phyloP scores from a whole-genome alignment of 495 filamentous ascomycete genomes.

The Diplogelasinospora grovesii region DNA sequence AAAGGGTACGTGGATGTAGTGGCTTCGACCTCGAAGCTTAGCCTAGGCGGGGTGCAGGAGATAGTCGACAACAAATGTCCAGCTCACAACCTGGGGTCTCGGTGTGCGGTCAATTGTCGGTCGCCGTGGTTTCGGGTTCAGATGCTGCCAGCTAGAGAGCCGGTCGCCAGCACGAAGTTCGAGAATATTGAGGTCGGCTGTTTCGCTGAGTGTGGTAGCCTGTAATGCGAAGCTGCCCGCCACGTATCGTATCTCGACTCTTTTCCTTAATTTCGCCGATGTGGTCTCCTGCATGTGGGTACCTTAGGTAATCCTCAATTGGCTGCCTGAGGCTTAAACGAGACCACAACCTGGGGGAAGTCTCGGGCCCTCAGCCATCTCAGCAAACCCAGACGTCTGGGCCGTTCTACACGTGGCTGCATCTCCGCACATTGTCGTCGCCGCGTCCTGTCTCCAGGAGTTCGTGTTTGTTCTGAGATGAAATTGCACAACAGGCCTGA shows the following conservation, averaged over 20 bases:
- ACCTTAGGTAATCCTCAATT: constrained; percentile 17
- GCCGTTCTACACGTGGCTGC: too few species aligned
- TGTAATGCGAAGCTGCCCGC: constrained; percentile 18
- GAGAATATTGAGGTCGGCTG: constrained; percentile 4
- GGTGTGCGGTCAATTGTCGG: constrained; percentile 3
- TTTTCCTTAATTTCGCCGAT: constrained; percentile 28
- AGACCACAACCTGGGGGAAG: too few species aligned
- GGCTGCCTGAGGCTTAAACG: constrained; percentile 11
- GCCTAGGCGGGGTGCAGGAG: constrained; percentile 20
- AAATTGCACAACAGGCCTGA: too few species aligned
- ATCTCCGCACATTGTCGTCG: too few species aligned
- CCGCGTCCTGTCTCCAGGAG: too few species aligned
- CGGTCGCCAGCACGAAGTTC: neutral
- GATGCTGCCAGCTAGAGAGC: neutral
- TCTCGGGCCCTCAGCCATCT: too few species aligned
- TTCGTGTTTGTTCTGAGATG: too few species aligned
- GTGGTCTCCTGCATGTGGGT: constrained; percentile 22
- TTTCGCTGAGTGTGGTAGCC: constrained; percentile 5
- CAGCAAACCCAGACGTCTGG: too few species aligned
- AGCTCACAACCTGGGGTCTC: neutral
- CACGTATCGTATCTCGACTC: constrained; percentile 24
- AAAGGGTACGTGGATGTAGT: neutral
- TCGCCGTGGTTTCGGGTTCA: neutral
- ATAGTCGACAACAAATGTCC: constrained; percentile 12
- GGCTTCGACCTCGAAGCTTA: constrained; percentile 16